Evolutionary conservation across 805 yeast genomes (phyloP), one percentile per base, ranked within the genome.

Genomic region (Zygosaccharomyces bisporus): DNA sequence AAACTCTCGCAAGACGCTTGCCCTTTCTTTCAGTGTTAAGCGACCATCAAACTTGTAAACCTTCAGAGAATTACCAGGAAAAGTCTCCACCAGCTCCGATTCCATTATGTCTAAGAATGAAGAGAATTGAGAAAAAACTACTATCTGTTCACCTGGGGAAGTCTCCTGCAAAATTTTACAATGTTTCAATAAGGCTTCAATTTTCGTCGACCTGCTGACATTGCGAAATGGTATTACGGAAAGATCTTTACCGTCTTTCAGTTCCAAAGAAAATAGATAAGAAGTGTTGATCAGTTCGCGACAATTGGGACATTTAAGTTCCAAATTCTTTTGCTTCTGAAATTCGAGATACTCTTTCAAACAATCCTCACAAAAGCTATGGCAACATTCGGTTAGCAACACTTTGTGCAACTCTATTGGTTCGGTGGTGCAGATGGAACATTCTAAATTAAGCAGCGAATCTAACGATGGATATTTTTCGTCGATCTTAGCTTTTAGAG

Each of bases 41-140:
- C 91, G 70, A 3, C 98, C 98, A 61, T 90, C 97, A 56, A 91
- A 87, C 51, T 89, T 81, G 44, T 76, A 73, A 2, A 82, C 75
- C 0, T 65, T 63, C 3, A 51, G 45, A 4, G 38, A 39, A 6
- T 54, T 47, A 5, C 34, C 12, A 1, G 56, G 34, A 46, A 85
- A 75, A 1, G 79, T 80, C 5, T 69, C 64, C 3, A 63, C 64
- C 3, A 90, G 62, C 51, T 83, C 93, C 14, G 58, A 61, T 53
- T 84, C 83, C 42, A 90, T 77, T 7, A 87, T 68, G 60, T 88
- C 96, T 47, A 90, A 62, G 56, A 80, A 91, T 0, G 86, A 75
- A 0, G 96, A 85, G 56, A 90, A 90, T 55, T 91, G 97, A 1
- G 96, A 88, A 58, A 91, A 91, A 0, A 91, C 90, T 39, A 91